Conservation (phyloP, 75 land plant species). For the Picea glauca region DNA sequence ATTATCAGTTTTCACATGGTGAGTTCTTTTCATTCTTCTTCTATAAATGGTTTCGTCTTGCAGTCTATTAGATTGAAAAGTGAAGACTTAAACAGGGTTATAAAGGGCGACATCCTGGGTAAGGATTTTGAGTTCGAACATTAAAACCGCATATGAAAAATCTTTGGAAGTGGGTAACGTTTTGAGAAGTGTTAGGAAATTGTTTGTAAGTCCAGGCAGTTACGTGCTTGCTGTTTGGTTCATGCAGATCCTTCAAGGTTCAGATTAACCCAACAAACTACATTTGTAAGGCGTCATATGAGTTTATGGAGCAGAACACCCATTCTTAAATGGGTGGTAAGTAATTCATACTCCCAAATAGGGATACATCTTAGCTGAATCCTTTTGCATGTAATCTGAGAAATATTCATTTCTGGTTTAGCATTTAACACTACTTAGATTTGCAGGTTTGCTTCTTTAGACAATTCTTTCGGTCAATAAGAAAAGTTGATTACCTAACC, state of each 20-base stretch:
- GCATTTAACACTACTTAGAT: not conserved
- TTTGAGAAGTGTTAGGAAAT: not conserved
- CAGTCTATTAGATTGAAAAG: not conserved
- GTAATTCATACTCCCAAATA: slow-evolving; percentile 9
- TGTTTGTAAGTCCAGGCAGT: not conserved
- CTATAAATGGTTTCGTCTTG: not conserved
- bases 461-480: slow-evolving; percentile 52
- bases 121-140: not conserved
- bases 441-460: slow-evolving; percentile 59
- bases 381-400: not conserved
- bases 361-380: not conserved
- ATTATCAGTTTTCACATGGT: slow-evolving; percentile 47
- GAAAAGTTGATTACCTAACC: slow-evolving; percentile 55
- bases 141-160: not conserved
- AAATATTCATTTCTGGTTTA: not conserved
- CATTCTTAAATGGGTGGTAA: slow-evolving; percentile 26
- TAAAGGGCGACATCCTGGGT: not conserved
- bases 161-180: not conserved
- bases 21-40: slow-evolving; percentile 1
- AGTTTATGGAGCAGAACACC: slow-evolving; percentile 16
- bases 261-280: slow-evolving; percentile 25
- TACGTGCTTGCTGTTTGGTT: not conserved
- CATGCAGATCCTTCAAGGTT: slow-evolving; percentile 29
- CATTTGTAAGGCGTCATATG: slow-evolving; percentile 32
- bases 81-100: no score